Base-by-base conservation (phyloP, 2,329 filamentous ascomycete species). In the Lasiodiplodia hormozganensis region DNA sequence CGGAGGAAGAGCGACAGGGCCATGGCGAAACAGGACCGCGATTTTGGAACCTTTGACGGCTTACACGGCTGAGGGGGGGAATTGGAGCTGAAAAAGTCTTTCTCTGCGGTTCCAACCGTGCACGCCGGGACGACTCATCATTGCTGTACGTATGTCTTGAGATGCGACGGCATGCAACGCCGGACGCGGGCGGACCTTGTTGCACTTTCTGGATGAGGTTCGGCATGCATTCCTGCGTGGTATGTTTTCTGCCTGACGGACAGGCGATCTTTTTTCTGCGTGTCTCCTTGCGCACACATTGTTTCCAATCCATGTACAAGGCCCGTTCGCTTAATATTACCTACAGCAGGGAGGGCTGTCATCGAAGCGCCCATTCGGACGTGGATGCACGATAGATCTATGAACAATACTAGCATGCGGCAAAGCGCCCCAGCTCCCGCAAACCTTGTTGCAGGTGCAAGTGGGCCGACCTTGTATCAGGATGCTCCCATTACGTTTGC, bases 401-500 rank as follows among this genome's bases (percentile, higher is more conserved):
- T 47, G 43, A n/a, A 21, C n/a, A 47, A n/a, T 47, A 28, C 28
- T 28, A 47, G 43, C 43, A 47, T 21, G 43, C 43, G 43, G n/a
- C 14, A 43, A 43, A 43, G 40, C 14, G 40, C 40, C 16, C 40
- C 40, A 43, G 16, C 40, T 43, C 14, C 40, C 40, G 43, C 43
- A 10, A 47, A 47, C 14, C 18, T 47, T 47, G 43, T n/a, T 47
- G 43, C 43, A 21, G 10, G n/a, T 21, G 12, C 43, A 11, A 21
- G 43, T 47, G 43, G 43, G 10, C 18, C 43, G 43, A 21, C 38
- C 36, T 28, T 28, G 56, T 43, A 60, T 64, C 60, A 62, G 43
- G 28, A 11, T 52, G 34, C 60, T 52, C 25, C 31, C 60, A 62
- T 62, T 62, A 53, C 60, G 60, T 64, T 64, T 52, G 28, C 28